These are phyloP conservation scores for Acacia melanoxylon DNA, from an alignment of 306 rosid species.

Conservation along the genomic window DNA sequence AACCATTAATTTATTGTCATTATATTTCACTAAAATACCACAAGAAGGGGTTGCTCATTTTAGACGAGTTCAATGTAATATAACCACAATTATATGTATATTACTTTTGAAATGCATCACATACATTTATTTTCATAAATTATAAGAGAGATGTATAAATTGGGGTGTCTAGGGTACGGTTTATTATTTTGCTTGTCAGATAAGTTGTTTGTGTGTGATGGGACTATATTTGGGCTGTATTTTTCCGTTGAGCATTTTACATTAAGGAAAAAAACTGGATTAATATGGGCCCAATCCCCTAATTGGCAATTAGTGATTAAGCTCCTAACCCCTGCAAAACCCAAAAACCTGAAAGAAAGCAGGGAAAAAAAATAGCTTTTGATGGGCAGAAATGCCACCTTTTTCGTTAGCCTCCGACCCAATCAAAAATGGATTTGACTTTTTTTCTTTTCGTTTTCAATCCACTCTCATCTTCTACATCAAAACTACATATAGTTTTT, in stretches of 20 bases:
- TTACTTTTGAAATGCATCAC: background rate
- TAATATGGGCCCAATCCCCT: background rate
- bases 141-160: background rate
- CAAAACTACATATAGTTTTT: too few relatives aligned
- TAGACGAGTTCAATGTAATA: background rate
- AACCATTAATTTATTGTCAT: background rate
- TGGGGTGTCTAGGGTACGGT: background rate
- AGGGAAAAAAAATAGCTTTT: background rate
- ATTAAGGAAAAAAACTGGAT: background rate
- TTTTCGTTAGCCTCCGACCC: background rate
- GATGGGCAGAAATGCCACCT: background rate
- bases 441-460: background rate
- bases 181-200: background rate
- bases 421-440: background rate
- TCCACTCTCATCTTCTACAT: too few relatives aligned
- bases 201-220: background rate
- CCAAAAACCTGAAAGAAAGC: background rate
- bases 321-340: background rate
- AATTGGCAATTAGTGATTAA: background rate
- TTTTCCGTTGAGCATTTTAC: background rate
- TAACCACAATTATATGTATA: background rate
- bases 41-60: background rate
- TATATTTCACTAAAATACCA: background rate
- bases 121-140: background rate
- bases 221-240: background rate